Base-by-base conservation (phyloP, 805 yeast species). In the Nakazawaea laoshanensis region DNA sequence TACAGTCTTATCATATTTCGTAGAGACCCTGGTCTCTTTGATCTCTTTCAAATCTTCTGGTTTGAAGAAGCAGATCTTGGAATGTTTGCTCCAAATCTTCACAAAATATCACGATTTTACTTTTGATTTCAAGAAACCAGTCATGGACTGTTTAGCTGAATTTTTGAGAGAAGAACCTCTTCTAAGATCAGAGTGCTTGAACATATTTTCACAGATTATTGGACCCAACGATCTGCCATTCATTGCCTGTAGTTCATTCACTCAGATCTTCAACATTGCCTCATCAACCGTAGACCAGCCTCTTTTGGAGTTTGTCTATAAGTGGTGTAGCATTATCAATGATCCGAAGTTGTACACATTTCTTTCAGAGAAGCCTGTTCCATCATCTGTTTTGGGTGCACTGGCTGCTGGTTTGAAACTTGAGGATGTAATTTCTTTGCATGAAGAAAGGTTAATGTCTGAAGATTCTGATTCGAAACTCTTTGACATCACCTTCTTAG, bases 401-500 rank as follows among this genome's bases (percentile, higher is more conserved):
- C 42, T 59, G 19, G 46, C 54, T 25, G 31, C 44, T 12, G 47
- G 50, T 19, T 46, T 48, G 24, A 25, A 41, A 1, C 32, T 53
- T 19, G 26, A 33, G 5, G 35, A 38, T 10, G 24, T 11, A 7
- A 31, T n/a, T n/a, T n/a, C n/a, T n/a, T n/a, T n/a, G n/a, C 11
- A 22, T n/a, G 3, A 12, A 6, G 10, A 12, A 15, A 19, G 8
- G 5, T 11, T 17, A 5, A 8, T 23, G 5, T 21, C 31, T 3
- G 11, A 15, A 5, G 23, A 27, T 11, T 33, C 23, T 13, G 32
- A 27, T 18, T n/a, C n/a, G n/a, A n/a, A n/a, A n/a, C n/a, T n/a
- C n/a, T 35, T 36, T 17, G 24, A 33, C 20, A 30, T 35, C 26
- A 64, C 63, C 23, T 67, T 68, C 24, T 47, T 76, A 32, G 82